Evolutionary conservation across 345 rosid genomes (phyloP), one percentile per base, ranked within the genome.

Genomic region (Citrus hindsii): DNA sequence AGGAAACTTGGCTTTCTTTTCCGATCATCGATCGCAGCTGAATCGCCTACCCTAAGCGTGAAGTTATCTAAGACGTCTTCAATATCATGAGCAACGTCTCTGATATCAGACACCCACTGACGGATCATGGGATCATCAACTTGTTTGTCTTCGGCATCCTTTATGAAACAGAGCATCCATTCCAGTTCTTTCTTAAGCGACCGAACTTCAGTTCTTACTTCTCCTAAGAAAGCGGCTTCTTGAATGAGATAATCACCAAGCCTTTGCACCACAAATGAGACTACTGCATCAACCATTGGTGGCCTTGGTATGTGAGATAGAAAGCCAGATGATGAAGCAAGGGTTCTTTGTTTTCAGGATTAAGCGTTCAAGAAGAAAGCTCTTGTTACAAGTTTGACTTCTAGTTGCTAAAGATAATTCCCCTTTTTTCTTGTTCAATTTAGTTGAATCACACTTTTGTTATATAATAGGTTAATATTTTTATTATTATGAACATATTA

Each of bases 131-230:
- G 76, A 21, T 82, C 79, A 60, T 69, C 80, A 19, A 61, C 63
- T 63, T 80, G 81, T 72, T 78, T 84, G 60, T 78, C 84, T 55
- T 84, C 85, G 19, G 87, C 89, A 65, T 86, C 83, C 67, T 76
- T 80, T 73, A 80, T 48, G 59, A 84, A 84, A 63, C 83, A 86
- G 13, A 62, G 80, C 78, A 86, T 53, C 48, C 83, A 75, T 75
- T 71, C 76, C 19, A 84, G 60, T n/a, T 86, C 85, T 24, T 78
- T 81, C 67, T 78, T 82, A 2, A 83, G 81, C 77, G 71, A 79
- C 76, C 63, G 58, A 40, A 77, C 76, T 37, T 83, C 69, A 63
- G 32, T 67, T 79, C 65, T 74, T 48, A 33, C 53, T 77, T 78
- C 1, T 46, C 46, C 35, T 77, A 78, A 28, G 7, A 28, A 63